Conservation (phyloP, 2,329 filamentous ascomycete species). For the Emergomyces pasteurianus region DNA sequence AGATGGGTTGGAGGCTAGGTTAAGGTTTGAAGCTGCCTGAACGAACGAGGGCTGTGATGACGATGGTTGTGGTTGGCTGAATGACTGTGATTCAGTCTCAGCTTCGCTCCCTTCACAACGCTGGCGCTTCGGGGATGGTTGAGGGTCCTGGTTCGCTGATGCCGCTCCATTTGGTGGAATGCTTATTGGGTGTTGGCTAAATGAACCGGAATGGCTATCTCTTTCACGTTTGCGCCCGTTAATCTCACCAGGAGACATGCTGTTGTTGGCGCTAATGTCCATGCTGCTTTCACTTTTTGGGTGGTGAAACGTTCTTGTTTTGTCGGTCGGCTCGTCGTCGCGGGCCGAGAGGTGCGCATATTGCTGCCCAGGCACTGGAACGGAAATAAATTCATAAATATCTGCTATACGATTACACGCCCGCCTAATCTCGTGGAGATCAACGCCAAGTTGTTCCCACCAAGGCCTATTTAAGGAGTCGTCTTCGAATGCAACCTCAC, state of each 20-base stretch:
- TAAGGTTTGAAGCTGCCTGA: conserved; percentile 2
- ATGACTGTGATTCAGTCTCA: neutral
- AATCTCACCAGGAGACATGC: conserved; percentile 7
- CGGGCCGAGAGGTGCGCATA: conserved; percentile 29
- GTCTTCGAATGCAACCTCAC: conserved; percentile 57
- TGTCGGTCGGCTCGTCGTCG: conserved; percentile 23
- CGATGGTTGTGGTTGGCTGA: neutral
- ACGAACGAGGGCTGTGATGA: conserved; percentile 3
- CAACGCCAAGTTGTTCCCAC: conserved; percentile 71
- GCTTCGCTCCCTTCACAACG: conserved; percentile 11
- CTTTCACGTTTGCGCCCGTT: conserved; percentile 12
- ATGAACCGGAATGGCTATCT: conserved; percentile 5
- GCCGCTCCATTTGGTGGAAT: conserved; percentile 1
- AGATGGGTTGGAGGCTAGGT: conserved; percentile 1
- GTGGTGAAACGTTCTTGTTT: conserved; percentile 19
- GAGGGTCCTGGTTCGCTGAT: conserved; percentile 1
- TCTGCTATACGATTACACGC: conserved; percentile 66
- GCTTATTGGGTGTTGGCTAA: conserved; percentile 2
- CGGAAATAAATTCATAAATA: conserved; percentile 34
- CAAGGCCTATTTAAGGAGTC: conserved; percentile 66
- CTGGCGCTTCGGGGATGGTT: conserved; percentile 27
- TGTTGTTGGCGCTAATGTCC: conserved; percentile 4
- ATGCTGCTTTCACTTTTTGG: conserved; percentile 19
- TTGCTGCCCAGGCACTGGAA: conserved; percentile 32
- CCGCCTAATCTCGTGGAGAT: conserved; percentile 55